A percentile compares a stretch with the other conserved stretches of the same genome.
Conservation (phyloP, 129 eudicot species). For the Helichrysum umbraculigerum region DNA sequence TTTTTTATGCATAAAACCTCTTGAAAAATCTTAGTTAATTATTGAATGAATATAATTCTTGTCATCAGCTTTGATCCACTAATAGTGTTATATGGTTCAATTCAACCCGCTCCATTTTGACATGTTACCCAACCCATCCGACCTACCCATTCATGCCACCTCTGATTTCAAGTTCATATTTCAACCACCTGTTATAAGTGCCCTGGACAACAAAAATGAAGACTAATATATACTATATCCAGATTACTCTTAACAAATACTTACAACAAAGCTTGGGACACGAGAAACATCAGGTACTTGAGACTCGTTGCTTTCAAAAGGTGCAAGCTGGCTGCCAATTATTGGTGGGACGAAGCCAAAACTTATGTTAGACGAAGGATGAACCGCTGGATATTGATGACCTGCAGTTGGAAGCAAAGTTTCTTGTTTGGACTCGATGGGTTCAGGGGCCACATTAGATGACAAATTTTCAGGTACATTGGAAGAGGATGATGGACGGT, state of each 20-base stretch:
- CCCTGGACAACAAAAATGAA: neutral
- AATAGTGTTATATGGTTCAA: neutral
- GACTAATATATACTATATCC: neutral
- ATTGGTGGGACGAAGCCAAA: conserved; percentile 69
- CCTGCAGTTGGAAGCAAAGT: conserved; percentile 41
- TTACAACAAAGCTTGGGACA: conserved; percentile 76
- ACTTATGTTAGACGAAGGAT: conserved; percentile 54
- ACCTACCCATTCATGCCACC: conserved; percentile 6
- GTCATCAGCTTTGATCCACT: neutral
- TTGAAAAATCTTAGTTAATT: neutral
- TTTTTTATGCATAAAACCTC: neutral
- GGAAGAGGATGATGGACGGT: conserved; percentile 47
- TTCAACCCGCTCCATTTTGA: neutral
- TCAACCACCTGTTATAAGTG: neutral
- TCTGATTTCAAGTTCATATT: neutral
- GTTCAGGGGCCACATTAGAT: conserved; percentile 47
- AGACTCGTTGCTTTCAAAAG: conserved; percentile 60
- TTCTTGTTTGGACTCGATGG: conserved; percentile 55
- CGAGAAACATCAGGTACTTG: conserved; percentile 69
- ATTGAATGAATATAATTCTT: neutral
- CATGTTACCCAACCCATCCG: neutral
- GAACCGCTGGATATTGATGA: conserved; percentile 49
- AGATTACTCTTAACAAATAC: conserved; percentile 25
- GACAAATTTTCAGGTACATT: conserved; percentile 45
- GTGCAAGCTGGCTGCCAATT: conserved; percentile 50